phyloP scores from a whole-genome alignment of 2,329 filamentous ascomycete species.

The Xylaria sp. region DNA sequence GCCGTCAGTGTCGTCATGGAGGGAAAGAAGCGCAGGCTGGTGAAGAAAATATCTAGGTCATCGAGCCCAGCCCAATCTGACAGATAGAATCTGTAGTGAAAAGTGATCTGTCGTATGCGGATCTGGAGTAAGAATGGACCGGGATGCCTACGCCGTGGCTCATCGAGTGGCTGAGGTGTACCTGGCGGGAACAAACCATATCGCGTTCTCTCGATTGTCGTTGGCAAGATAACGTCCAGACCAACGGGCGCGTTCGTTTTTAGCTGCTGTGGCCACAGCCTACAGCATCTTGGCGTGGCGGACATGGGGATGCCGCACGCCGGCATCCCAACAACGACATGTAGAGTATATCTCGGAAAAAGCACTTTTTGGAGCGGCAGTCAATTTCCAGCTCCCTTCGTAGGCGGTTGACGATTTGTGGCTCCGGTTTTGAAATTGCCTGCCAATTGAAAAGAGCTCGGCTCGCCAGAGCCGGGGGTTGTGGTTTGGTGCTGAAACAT shows the following conservation, averaged over 20 bases:
- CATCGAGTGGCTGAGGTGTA: slow-evolving; percentile 19
- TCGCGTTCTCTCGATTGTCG: slow-evolving; percentile 4
- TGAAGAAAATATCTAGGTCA: neutral
- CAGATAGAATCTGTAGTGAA: neutral
- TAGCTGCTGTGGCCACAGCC: slow-evolving; percentile 19
- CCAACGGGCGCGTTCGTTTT: slow-evolving; percentile 19
- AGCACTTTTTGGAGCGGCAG: slow-evolving; percentile 15
- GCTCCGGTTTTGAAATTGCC: slow-evolving; percentile 18
- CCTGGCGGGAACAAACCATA: slow-evolving; percentile 1
- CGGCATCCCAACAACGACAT: slow-evolving; percentile 21
- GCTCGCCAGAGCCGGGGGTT: slow-evolving; percentile 10
- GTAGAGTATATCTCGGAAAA: slow-evolving; percentile 23
- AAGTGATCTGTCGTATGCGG: slow-evolving; percentile 33
- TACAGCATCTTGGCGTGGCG: slow-evolving; percentile 24
- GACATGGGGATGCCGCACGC: slow-evolving; percentile 20
- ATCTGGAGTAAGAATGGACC: slow-evolving; percentile 28
- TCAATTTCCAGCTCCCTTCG: slow-evolving; percentile 15
- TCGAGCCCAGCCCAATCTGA: neutral
- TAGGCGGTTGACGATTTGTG: slow-evolving; percentile 16
- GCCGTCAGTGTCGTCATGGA: slow-evolving; percentile 19
- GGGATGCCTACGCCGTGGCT: slow-evolving; percentile 25
- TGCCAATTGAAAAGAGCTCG: slow-evolving; percentile 17
- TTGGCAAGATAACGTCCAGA: slow-evolving; percentile 12
- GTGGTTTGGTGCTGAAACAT: slow-evolving; percentile 12
- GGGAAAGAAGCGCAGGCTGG: slow-evolving; percentile 4